Evolutionary conservation across 1,139 yeast genomes (phyloP), one percentile per base, ranked within the genome.

Genomic region (Nakaseomyces kungkrabaensis): DNA sequence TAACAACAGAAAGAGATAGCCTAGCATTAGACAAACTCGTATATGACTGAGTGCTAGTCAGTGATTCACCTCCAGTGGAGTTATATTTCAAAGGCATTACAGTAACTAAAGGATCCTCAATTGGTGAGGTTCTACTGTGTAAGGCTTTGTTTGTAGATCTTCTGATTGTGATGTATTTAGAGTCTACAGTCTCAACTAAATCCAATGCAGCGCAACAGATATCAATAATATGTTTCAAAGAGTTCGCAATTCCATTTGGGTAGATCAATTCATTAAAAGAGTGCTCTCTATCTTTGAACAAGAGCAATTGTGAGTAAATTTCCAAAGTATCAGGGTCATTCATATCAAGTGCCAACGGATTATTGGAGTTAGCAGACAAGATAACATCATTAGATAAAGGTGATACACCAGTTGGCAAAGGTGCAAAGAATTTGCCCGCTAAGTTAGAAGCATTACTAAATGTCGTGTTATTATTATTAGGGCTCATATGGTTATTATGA

Each of bases 241-340:
- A 68, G 38, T 81, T 72, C 36, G 78, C 70, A 58, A 88, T 70
- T 29, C 79, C 73, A 7, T 76, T 74, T 57, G 75, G 85, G 71
- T 75, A 86, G 3, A 85, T 86, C 62, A 88, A 71, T 66, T 88
- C 97, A 52, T 70, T 72, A 54, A 76, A 75, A 22, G 72, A 65
- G 55, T 78, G 78, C 47, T 79, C 74, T 56, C 73, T 72, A 60
- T 89, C 96, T 60, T 89, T 79, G 70, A 87, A 92, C 48, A 88
- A 72, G 50, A 89, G 71, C 60, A 92, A 75, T 61, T 87, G 95
- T 9, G 95, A 76, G 68, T 87, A 92, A 50, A 88, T 74, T 58
- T 89, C 96, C 64, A 92, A 76, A 31, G 85, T 82, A 61, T 89
- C 97, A 0, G 94, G 85, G 60, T 89, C 96, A 64, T 92, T 92